Evolutionary conservation across 331 rosid genomes (phyloP).

Genomic region (Malus hybrid): DNA sequence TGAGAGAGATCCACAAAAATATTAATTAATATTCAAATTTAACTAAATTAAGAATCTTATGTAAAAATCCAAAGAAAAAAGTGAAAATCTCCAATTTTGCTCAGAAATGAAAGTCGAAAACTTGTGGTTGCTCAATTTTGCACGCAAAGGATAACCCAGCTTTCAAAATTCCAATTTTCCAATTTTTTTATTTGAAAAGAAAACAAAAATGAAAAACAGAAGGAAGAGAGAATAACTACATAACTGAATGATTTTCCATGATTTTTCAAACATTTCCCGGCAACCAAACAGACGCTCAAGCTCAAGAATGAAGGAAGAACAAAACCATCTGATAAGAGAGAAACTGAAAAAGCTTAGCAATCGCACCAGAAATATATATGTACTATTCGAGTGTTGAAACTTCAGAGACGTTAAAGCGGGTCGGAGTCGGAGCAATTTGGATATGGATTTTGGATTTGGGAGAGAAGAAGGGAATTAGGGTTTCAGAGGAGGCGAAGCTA

Average conservation of each 20-base stretch:
- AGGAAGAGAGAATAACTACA: background rate
- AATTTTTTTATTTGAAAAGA: background rate
- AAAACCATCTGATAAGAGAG: background rate
- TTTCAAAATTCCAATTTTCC: background rate
- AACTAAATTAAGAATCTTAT: background rate
- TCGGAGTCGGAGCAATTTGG: background rate
- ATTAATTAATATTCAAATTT: constrained; percentile 40
- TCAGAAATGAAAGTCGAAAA: background rate
- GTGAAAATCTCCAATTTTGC: background rate
- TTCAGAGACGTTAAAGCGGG: background rate
- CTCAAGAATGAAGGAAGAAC: background rate
- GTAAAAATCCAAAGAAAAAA: background rate
- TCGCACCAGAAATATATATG: constrained; percentile 22
- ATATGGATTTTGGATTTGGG: background rate
- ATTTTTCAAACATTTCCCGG: background rate
- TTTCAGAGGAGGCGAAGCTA: constrained; percentile 29
- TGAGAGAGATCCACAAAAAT: constrained; percentile 11
- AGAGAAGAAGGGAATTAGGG: constrained; percentile 1
- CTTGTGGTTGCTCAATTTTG: constrained; percentile 2
- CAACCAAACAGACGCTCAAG: background rate
- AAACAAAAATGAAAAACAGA: background rate
- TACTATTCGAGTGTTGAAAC: background rate
- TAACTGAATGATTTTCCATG: background rate
- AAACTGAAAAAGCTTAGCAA: constrained; percentile 7
- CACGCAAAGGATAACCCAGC: constrained; percentile 2